phyloP scores from a whole-genome alignment of 345 rosid genomes.

The Euclidium syriacum region DNA sequence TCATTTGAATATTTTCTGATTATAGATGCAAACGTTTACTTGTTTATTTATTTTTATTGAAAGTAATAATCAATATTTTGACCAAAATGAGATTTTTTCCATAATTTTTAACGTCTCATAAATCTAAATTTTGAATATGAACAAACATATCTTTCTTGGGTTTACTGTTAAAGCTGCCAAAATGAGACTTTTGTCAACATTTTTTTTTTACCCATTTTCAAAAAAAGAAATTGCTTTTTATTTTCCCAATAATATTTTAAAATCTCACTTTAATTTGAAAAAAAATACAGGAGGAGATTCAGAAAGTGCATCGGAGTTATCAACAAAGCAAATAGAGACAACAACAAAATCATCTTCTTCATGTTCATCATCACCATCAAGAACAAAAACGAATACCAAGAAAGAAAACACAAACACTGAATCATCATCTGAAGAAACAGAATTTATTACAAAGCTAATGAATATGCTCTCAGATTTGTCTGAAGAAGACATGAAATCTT shows the following conservation, averaged over 20 bases:
- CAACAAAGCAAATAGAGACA: constrained; percentile 25
- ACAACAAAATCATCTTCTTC: constrained; percentile 23
- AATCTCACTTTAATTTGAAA: constrained; percentile 32
- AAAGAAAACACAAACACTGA: constrained; percentile 16
- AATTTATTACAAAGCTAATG: constrained; percentile 31
- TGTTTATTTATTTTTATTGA: background rate
- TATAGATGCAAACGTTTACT: too few species aligned
- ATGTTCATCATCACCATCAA: constrained; percentile 24
- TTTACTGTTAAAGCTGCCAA: constrained; percentile 19
- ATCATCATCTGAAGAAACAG: constrained; percentile 19
- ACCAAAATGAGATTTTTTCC: background rate
- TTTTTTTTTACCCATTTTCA: constrained; percentile 8
- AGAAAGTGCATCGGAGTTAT: constrained; percentile 31
- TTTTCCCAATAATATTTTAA: background rate
- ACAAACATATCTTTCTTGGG: background rate
- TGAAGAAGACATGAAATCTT: constrained; percentile 40
- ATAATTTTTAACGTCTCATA: background rate
- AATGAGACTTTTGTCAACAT: constrained; percentile 3
- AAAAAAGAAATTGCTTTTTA: too few species aligned
- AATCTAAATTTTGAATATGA: background rate
- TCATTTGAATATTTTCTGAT: too few species aligned
- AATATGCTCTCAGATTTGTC: constrained; percentile 38
- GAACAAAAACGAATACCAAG: constrained; percentile 20
- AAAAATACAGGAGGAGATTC: constrained; percentile 21
- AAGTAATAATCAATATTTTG: background rate